phyloP scores from a whole-genome alignment of 129 eudicot genomes.

The Lactuca saligna region DNA sequence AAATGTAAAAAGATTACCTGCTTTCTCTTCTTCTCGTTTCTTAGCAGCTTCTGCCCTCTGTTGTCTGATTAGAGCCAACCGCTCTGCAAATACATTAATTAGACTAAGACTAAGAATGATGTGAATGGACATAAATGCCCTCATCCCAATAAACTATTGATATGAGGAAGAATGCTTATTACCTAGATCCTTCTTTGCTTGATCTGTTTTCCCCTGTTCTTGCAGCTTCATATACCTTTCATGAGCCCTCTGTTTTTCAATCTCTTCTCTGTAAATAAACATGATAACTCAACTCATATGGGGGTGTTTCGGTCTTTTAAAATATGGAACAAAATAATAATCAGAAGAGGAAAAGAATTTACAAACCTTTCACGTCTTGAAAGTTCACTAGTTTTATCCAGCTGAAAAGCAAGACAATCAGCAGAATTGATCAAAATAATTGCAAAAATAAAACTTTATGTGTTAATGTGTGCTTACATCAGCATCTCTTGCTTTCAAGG shows the following conservation, averaged over 20 bases:
- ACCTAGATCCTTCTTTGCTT: slow-evolving; percentile 97
- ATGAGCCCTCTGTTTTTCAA: slow-evolving; percentile 91
- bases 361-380: slow-evolving; percentile 95
- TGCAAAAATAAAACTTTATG: background rate
- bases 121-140: too few relatives aligned
- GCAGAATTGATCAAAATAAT: background rate
- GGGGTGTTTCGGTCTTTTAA: slow-evolving; percentile 1
- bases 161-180: slow-evolving; percentile 30
- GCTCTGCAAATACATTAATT: slow-evolving; percentile 48
- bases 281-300: background rate
- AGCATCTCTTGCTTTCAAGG: slow-evolving; percentile 80
- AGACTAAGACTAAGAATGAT: too few relatives aligned
- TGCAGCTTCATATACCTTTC: slow-evolving; percentile 97
- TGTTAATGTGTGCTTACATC: slow-evolving; percentile 58
- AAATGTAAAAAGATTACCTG: slow-evolving; percentile 45
- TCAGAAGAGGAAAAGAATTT: background rate
- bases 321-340: background rate
- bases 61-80: slow-evolving; percentile 83
- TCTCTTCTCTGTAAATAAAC: slow-evolving; percentile 63
- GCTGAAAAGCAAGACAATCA: slow-evolving; percentile 39
- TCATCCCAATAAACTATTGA: background rate
- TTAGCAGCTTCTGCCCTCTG: slow-evolving; percentile 97
- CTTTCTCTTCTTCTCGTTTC: slow-evolving; percentile 95
- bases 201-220: slow-evolving; percentile 97
- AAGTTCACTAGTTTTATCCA: slow-evolving; percentile 88